These are phyloP conservation scores for Pyrenophora seminiperda DNA, from an alignment of 2,329 filamentous ascomycete species.

Conservation along the genomic window DNA sequence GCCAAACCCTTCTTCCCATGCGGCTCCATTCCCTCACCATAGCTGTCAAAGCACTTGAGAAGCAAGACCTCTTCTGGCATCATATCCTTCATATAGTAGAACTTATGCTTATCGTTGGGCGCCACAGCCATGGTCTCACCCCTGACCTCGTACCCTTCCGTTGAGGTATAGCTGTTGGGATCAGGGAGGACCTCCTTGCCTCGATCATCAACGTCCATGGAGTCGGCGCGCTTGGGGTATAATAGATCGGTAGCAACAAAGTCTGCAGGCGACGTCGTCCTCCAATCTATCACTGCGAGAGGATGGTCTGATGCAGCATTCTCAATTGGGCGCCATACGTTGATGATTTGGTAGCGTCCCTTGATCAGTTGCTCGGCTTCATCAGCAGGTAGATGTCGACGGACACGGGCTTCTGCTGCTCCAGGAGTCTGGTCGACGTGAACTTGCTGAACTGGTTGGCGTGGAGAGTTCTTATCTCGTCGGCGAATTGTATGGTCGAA, in stretches of 20 bases:
- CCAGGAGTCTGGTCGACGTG: constrained; percentile 73
- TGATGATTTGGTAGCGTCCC: constrained; percentile 69
- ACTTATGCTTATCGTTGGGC: constrained; percentile 63
- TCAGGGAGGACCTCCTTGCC: constrained; percentile 64
- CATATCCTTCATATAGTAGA: constrained; percentile 73
- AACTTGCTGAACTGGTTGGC: constrained; percentile 70
- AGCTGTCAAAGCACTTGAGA: constrained; percentile 57
- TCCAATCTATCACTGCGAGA: constrained; percentile 70
- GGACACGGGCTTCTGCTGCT: constrained; percentile 66
- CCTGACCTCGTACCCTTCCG: constrained; percentile 65
- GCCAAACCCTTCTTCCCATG: constrained; percentile 49
- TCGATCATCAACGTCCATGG: constrained; percentile 57
- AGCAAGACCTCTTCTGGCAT: constrained; percentile 60
- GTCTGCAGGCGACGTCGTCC: constrained; percentile 61
- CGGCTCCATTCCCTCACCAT: constrained; percentile 48
- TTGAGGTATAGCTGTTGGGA: constrained; percentile 52
- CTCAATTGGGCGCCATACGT: constrained; percentile 72
- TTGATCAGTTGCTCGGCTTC: constrained; percentile 63
- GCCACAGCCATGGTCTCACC: constrained; percentile 68
- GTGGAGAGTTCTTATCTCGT: constrained; percentile 58
- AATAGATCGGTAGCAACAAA: constrained; percentile 66
- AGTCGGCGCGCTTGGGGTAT: constrained; percentile 56
- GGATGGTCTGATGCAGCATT: constrained; percentile 69
- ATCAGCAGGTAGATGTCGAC: constrained; percentile 61
- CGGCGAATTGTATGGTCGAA: constrained; percentile 75